These are phyloP conservation scores for Nemania sp. DNA, from an alignment of 2,329 filamentous ascomycete species.

Conservation along the genomic window DNA sequence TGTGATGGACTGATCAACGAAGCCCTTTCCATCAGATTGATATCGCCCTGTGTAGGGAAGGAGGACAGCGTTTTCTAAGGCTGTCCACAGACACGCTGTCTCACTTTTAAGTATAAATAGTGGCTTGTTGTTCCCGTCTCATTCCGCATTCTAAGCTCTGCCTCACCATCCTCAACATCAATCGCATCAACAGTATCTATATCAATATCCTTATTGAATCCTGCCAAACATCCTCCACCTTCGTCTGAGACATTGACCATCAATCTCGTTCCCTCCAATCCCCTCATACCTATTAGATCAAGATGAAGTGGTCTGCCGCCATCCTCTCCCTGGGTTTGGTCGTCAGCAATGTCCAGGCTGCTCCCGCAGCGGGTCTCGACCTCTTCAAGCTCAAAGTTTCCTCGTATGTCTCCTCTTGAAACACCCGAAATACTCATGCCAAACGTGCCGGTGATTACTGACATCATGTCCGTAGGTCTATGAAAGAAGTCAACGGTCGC, in stretches of 20 bases:
- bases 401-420: constrained; percentile 26
- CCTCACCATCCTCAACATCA: constrained; percentile 2
- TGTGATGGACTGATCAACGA: constrained; percentile 13
- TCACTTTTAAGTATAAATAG: too few relatives aligned
- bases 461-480: constrained; percentile 3
- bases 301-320: constrained; percentile 36
- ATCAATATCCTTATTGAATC: too few relatives aligned
- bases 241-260: background rate
- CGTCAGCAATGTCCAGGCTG: constrained; percentile 30
- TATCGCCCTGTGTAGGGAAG: background rate
- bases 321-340: constrained; percentile 35
- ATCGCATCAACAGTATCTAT: too few relatives aligned
- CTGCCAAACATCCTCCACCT: background rate
- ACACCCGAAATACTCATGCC: background rate
- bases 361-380: constrained; percentile 30
- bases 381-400: constrained; percentile 38
- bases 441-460: background rate
- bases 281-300: constrained; percentile 16
- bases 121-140: constrained; percentile 1
- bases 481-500: constrained; percentile 39
- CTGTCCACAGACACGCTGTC: too few relatives aligned
- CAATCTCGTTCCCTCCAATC: background rate
- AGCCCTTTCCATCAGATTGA: constrained; percentile 5
- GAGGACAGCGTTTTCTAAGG: constrained; percentile 4
- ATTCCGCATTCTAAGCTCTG: constrained; percentile 5